Evolutionary conservation across 805 yeast species (phyloP), one percentile per base, ranked within the genome.

Genomic region (Saccharomyces jurei): DNA sequence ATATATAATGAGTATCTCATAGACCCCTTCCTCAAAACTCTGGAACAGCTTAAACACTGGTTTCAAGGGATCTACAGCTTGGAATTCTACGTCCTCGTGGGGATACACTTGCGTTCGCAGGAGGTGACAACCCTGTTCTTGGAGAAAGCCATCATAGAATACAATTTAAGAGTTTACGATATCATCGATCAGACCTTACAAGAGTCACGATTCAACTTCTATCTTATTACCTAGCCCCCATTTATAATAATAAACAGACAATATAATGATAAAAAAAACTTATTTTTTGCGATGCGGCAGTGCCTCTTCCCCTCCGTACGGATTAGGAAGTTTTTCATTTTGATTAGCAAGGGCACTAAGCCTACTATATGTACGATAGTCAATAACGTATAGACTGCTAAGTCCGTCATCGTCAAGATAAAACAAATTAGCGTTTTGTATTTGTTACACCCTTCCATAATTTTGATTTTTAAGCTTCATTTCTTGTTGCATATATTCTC

Each of bases 1-100:
- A 66, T 70, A 3, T 70, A 70, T 61, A 70, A 70, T 52, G 72
- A 68, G 28, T 69, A 58, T 47, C 54, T 70, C 17, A 68, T 69
- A n/a, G 58, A 56, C 1, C 71, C 72, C 2, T 68, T 66, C 50
- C 53, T 70, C 17, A 48, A 56, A 11, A 66, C 71, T 6, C 32
- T 69, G n/a, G 50, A 21, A 1, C 57, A 57, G 36, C 53, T 67
- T 17, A 31, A 52, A 10, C 30, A 49, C 5, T 55, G 50, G 32
- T 63, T 54, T 50, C 32, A 36, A 8, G 5, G 4, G n/a, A 32
- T 41, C 26, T 49, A 52, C 21, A 49, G 51, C 1, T 36, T 49
- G 17, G 25, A 48, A 2, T 51, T 56, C 1, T 60, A 53, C 10
- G 61, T 63, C 11, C 44, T 69, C 5, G 51, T 69, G 2, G 74